Conservation (phyloP, 441 rosid genomes). For the Adansonia madagascariensis region DNA sequence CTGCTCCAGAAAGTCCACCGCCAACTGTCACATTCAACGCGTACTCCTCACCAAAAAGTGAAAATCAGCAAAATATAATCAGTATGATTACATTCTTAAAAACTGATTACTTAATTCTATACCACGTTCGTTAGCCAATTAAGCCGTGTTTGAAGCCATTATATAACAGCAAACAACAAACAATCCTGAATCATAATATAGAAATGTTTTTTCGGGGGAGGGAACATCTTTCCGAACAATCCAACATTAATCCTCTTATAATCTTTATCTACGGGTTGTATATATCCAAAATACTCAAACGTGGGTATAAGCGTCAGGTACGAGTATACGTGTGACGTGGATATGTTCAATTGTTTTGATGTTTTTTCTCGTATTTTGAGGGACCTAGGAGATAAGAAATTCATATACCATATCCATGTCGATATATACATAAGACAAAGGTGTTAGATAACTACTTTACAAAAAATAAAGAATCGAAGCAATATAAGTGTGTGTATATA, state of each 20-base stretch:
- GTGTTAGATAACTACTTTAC: too few species aligned
- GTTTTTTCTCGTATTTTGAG: too few species aligned
- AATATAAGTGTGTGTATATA: too few species aligned
- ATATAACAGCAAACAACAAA: neutral
- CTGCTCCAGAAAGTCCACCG: slow-evolving; percentile 20
- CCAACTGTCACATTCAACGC: neutral
- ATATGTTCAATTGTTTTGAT: neutral
- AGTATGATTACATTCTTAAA: neutral
- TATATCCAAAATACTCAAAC: neutral
- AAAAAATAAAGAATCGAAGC: too few species aligned
- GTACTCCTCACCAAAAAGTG: neutral
- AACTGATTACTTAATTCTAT: neutral
- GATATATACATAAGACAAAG: too few species aligned
- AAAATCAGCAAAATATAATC: neutral
- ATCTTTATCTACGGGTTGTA: neutral
- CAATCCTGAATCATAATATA: neutral
- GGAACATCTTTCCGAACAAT: neutral
- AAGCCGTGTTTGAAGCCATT: too few species aligned
- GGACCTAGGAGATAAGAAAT: too few species aligned
- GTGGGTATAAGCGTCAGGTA: too few species aligned
- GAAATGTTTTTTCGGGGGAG: neutral
- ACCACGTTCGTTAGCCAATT: neutral
- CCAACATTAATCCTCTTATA: neutral
- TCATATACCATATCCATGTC: too few species aligned
- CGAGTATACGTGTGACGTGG: too few species aligned